Base-by-base conservation (phyloP, 257 asterid genomes). In the Fraxinus americana region DNA sequence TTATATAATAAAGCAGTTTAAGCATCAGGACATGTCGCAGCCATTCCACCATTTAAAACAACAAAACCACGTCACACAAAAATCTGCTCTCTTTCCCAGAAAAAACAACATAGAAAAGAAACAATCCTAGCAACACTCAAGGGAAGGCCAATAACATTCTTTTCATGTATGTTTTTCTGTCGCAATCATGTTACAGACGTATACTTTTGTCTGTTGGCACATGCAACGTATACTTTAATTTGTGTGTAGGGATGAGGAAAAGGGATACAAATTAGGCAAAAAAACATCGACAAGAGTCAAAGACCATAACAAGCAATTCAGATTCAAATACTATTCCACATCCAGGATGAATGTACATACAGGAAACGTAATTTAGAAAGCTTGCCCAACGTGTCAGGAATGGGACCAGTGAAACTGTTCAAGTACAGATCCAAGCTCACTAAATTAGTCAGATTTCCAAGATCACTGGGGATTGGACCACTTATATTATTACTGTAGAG, bases 391-490 rank as follows among this genome's bases (percentile, higher is more conserved):
- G 99, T 78, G 81, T 82, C 94, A 17, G 99, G 99, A 74, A 94
- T 93, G 43, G 97, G 97, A 70, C 99, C 99, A 1, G 57, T 82
- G 87, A 94, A 94, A 79, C 84, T 85, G 90, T 94, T 94, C 91
- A 93, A 80, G 91, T 94, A 94, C 84, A 94, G 91, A 89, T 94
- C 99, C 97, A 94, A 84, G 96, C 99, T 94, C 88, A 92, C 98
- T 91, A 94, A 89, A 86, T 92, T 94, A 63, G 99, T 94, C 81
- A 94, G 94, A 82, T 94, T 92, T 43, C 99, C 99, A 78, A 94
- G 94, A 82, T 91, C 96, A 67, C 83, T 85, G 4, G 99, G 99
- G 81, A 94, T 85, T 63, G 89, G 81, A 74, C 99, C 99, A 68
- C 87, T 91, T 65, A 94, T 94, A 85, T 93, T 94, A 81, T 94